These are phyloP conservation scores for Picochlorum sp. DNA, from an alignment of 139 green algal genomes.

Conservation along the genomic window DNA sequence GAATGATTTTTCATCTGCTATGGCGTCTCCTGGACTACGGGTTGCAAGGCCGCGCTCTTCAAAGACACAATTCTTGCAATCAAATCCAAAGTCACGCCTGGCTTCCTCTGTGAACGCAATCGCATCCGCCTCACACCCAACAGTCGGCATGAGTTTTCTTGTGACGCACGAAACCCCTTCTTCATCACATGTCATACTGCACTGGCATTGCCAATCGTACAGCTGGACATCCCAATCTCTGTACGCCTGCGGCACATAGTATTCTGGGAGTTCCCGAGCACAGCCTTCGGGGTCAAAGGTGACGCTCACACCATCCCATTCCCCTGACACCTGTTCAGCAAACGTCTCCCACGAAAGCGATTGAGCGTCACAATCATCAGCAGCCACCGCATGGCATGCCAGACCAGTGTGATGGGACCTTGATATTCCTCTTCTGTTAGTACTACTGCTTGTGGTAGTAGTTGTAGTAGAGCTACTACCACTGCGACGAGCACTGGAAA, in stretches of 20 bases:
- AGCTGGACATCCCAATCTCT: conserved; percentile 60
- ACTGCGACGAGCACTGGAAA: too few relatives aligned
- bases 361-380: neutral
- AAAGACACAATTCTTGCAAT: conserved; percentile 7
- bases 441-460: too few relatives aligned
- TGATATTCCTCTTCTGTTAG: too few relatives aligned
- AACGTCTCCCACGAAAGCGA: conserved; percentile 18
- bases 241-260: conserved; percentile 48
- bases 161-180: conserved; percentile 14
- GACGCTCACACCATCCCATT: conserved; percentile 55
- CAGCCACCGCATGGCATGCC: neutral
- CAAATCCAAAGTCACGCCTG: neutral
- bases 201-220: conserved; percentile 66
- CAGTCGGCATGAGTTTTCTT: conserved; percentile 61
- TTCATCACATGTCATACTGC: conserved; percentile 32
- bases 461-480: too few relatives aligned
- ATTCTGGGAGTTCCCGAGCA: conserved; percentile 37
- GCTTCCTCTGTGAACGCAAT: conserved; percentile 29
- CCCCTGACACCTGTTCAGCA: conserved; percentile 25
- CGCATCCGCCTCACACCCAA: conserved; percentile 73
- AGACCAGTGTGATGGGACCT: too few relatives aligned
- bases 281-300: conserved; percentile 37
- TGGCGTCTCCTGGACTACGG: conserved; percentile 15
- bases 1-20: conserved; percentile 14
- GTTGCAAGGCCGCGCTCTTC: neutral